A percentile compares a stretch with the other conserved stretches of the same genome.
phyloP scores from a whole-genome alignment of 345 rosid genomes.

The Luvunga scandens region DNA sequence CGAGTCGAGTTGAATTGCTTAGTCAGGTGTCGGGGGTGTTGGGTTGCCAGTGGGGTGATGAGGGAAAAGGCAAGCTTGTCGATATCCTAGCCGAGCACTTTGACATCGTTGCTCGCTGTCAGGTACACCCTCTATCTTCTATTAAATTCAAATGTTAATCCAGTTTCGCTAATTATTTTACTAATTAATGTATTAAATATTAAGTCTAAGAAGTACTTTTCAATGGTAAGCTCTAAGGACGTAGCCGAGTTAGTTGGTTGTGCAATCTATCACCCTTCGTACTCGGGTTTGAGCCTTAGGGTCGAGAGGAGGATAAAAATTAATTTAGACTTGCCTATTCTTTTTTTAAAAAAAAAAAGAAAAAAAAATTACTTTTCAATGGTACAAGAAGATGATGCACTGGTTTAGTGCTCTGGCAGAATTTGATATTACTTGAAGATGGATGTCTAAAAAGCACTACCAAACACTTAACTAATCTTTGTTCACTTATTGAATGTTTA shows the following conservation, averaged over 20 bases:
- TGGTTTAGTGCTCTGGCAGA: neutral
- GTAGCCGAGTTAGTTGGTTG: too few species aligned
- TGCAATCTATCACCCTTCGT: too few species aligned
- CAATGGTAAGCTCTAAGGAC: too few species aligned
- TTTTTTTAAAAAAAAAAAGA: too few species aligned
- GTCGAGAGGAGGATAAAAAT: too few species aligned
- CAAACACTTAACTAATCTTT: neutral
- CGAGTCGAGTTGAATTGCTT: conserved; percentile 54
- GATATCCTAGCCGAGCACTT: conserved; percentile 85
- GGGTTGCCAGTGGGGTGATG: conserved; percentile 98
- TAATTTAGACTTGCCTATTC: too few species aligned
- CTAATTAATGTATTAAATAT: neutral
- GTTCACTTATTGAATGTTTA: neutral
- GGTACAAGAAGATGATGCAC: neutral
- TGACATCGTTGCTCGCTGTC: conserved; percentile 96
- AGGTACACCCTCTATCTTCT: conserved; percentile 35
- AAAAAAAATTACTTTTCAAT: neutral
- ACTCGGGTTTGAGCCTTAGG: too few species aligned
- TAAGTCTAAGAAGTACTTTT: neutral
- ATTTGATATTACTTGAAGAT: neutral
- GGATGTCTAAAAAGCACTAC: neutral
- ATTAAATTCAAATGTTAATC: neutral
- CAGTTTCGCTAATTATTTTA: neutral
- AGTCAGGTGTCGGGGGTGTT: conserved; percentile 90
- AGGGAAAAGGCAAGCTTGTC: conserved; percentile 97